Conservation (phyloP, 2,329 filamentous ascomycete genomes). For the Graphilbum sp. region DNA sequence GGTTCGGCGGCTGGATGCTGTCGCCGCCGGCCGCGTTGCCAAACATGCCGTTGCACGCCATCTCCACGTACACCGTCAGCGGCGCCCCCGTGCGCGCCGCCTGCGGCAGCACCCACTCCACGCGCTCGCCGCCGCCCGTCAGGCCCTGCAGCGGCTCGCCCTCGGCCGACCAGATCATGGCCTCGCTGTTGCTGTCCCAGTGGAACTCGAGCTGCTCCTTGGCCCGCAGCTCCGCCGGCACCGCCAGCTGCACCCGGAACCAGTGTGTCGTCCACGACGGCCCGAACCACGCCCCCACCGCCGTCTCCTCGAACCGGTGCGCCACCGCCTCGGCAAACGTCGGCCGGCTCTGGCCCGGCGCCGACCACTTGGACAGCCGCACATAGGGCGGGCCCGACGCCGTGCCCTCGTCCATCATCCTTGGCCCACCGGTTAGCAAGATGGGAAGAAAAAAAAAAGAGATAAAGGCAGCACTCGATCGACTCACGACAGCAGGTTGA, state of each 20-base stretch:
- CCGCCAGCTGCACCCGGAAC: conserved; percentile 71
- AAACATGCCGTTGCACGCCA: conserved; percentile 98
- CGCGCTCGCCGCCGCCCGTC: conserved; percentile 74
- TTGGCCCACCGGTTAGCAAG: conserved; percentile 14
- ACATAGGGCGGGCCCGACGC: conserved; percentile 57
- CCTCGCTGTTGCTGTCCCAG: conserved; percentile 92
- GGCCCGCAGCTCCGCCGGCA: conserved; percentile 55
- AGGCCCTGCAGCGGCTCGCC: conserved; percentile 85
- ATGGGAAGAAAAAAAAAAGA: no score
- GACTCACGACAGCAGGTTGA: conserved; percentile 12
- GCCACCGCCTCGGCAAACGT: conserved; percentile 70
- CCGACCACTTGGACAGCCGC: conserved; percentile 73
- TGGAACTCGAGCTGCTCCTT: conserved; percentile 85
- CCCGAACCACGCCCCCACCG: conserved; percentile 66
- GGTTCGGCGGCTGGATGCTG: conserved; percentile 72
- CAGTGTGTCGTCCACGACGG: conserved; percentile 97
- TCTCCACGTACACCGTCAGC: conserved; percentile 88
- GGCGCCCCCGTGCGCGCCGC: conserved; percentile 69
- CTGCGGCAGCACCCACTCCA: conserved; percentile 80
- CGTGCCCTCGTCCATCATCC: conserved; percentile 55
- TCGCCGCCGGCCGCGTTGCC: conserved; percentile 73
- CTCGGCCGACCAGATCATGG: conserved; percentile 80
- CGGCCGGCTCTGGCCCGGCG: conserved; percentile 62
- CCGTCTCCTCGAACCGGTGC: conserved; percentile 58
- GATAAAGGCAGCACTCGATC: no score